Evolutionary conservation across 192 early-diverging fungal genomes (phyloP), one percentile per base, ranked within the genome.

Genomic region (Chytriomyces confervae): DNA sequence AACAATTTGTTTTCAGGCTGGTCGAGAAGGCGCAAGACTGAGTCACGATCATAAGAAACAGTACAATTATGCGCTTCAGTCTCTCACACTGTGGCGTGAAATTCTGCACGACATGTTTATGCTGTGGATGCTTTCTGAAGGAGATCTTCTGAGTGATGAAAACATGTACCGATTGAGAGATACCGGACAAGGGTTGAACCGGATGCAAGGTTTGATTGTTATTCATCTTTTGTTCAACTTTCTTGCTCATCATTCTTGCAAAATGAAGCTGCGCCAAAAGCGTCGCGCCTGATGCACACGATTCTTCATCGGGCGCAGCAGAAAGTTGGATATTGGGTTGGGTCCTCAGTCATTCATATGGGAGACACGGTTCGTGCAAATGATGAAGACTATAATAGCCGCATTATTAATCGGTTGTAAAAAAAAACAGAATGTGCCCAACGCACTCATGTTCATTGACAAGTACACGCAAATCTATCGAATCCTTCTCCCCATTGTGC

Each of bases 391-490:
- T n/a, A 60, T n/a, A 60, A 60, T n/a, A 60, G 5, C 13, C 13
- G 74, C 61, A 16, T 0, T 66, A 66, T 29, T 66, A n/a, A 60
- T 66, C 18, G 64, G 16, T 4, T 43, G n/a, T 66, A 1, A 1
- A 23, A 72, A 27, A 61, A 62, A 13, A 66, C 66, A 86, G 70
- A 99, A 98, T 79, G 98, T 99, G 11, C 97, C 98, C 23, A 99
- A 99, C 78, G 94, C 98, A 5, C 89, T 99, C 46, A 92, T 97
- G 91, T 98, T 98, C 69, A 98, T 99, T 78, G 81, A 79, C 77
- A 91, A 93, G 88, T 98, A 98, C 84, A 97, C 96, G 75, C 96
- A 99, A 89, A 93, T 99, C n/a, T 89, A 95, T 66, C 89, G 94
- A 62, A 99, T 99, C 71, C 88, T 99, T 16, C 92, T 92, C 73